These are phyloP conservation scores for Pholiota adiposa DNA, from an alignment of 1,284 basidiomycete genomes.

Conservation along the genomic window DNA sequence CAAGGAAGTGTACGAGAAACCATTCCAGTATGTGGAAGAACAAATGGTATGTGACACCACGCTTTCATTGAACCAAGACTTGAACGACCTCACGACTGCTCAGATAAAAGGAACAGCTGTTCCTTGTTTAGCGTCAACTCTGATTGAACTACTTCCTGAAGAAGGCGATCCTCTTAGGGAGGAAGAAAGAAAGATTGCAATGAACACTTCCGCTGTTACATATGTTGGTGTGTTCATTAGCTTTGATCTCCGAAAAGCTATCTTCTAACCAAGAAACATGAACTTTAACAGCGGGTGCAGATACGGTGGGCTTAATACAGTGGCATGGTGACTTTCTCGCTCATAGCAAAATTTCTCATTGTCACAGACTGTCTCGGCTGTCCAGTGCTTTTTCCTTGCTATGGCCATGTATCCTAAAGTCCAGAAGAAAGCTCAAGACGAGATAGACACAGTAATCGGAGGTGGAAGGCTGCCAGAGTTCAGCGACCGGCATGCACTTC, in stretches of 20 bases:
- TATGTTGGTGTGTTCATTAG: slow-evolving; percentile 29
- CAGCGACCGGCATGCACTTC: slow-evolving; percentile 44
- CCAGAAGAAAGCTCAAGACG: slow-evolving; percentile 45
- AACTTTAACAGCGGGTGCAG: slow-evolving; percentile 22
- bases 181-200: slow-evolving; percentile 24
- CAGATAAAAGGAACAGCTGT: slow-evolving; percentile 22
- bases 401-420: slow-evolving; percentile 50
- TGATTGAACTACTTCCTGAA: slow-evolving; percentile 23
- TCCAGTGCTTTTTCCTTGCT: slow-evolving; percentile 45
- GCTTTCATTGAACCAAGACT: neutral
- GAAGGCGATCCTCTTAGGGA: slow-evolving; percentile 11
- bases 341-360: no score
- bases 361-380: slow-evolving; percentile 37
- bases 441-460: slow-evolving; percentile 48
- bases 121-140: slow-evolving; percentile 20
- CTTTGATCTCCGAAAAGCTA: slow-evolving; percentile 23
- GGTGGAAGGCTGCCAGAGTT: slow-evolving; percentile 48
- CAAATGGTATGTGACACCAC: slow-evolving; percentile 20
- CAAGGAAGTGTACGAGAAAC: slow-evolving; percentile 18
- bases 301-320: slow-evolving; percentile 26
- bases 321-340: no score
- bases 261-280: neutral
- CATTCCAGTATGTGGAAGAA: slow-evolving; percentile 25
- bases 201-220: slow-evolving; percentile 23
- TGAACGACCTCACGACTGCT: neutral